These are phyloP conservation scores for Dictyostelium capitatum DNA, from an alignment of 78 protist genomes.

Conservation along the genomic window DNA sequence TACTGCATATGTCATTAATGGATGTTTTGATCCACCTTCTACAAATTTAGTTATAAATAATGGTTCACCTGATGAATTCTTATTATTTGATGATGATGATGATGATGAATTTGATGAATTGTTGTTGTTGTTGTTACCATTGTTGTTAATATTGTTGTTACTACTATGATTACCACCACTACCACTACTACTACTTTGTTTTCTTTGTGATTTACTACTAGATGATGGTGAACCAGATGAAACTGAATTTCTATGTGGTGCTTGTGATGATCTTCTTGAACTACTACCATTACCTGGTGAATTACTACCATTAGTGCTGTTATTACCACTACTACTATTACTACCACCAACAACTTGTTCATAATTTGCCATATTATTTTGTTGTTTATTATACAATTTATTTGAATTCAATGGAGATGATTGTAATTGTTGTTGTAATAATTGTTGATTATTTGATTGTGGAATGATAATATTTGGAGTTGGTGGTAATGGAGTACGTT, in stretches of 20 bases:
- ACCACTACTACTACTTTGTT: background rate
- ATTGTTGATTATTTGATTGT: background rate
- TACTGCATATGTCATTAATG: constrained; percentile 57
- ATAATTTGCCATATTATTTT: background rate
- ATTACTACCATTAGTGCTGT: background rate
- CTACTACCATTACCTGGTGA: background rate
- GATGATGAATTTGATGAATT: background rate
- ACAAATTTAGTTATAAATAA: constrained; percentile 26
- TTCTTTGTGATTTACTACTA: background rate
- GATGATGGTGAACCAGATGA: constrained; percentile 7
- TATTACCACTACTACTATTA: background rate
- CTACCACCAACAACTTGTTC: background rate
- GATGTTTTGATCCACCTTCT: constrained; percentile 59
- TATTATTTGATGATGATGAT: background rate
- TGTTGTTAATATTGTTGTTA: background rate
- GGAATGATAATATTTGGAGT: background rate
- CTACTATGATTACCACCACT: background rate
- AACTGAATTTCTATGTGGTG: constrained; percentile 1
- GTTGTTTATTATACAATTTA: constrained; percentile 1
- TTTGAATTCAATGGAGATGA: background rate
- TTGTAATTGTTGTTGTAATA: background rate
- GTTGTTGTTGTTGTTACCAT: background rate
- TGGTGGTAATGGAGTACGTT: background rate
- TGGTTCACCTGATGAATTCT: constrained; percentile 3
- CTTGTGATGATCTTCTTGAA: constrained; percentile 2